phyloP scores from a whole-genome alignment of 2,329 filamentous ascomycete species.

The Fusarium anthophilum region DNA sequence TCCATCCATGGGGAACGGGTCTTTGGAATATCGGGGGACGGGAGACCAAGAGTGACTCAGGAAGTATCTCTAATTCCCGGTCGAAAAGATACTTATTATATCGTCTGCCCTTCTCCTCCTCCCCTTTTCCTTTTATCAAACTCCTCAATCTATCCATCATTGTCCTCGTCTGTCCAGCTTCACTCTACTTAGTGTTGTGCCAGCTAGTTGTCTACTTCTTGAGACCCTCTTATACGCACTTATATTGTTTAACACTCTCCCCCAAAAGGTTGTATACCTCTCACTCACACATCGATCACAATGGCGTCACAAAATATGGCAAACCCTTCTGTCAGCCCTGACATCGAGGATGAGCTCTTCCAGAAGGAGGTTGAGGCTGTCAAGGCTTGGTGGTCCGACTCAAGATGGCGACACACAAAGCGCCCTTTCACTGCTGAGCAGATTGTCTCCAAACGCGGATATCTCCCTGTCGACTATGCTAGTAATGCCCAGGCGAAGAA shows the following conservation, averaged over 20 bases:
- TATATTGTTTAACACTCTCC: not conserved
- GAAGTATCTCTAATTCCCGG: conserved; percentile 28
- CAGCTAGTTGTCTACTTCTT: not conserved
- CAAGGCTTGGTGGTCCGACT: conserved; percentile 93
- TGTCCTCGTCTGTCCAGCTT: not conserved
- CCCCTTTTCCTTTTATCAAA: not conserved
- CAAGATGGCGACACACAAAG: conserved; percentile 92
- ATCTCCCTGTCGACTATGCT: conserved; percentile 88
- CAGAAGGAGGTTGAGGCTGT: conserved; percentile 85
- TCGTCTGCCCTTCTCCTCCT: conserved; percentile 18
- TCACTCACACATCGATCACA: conserved; percentile 13
- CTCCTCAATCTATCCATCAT: conserved; percentile 1
- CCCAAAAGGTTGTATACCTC: not conserved
- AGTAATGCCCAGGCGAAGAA: conserved; percentile 93
- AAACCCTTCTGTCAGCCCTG: conserved; percentile 64
- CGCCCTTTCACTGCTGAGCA: conserved; percentile 95
- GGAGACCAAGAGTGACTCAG: conserved; percentile 33
- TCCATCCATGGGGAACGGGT: conserved; percentile 28
- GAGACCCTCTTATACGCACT: conserved; percentile 17
- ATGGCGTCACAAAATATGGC: conserved; percentile 73
- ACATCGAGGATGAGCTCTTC: conserved; percentile 72
- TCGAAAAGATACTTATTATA: conserved; percentile 39
- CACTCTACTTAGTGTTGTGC: conserved; percentile 3
- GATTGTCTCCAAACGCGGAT: conserved; percentile 95
- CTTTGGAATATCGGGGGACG: conserved; percentile 21